A percentile compares a stretch with the other conserved stretches of the same genome.
phyloP scores from a whole-genome alignment of 2,329 filamentous ascomycete genomes.

The Botrytis medusae region DNA sequence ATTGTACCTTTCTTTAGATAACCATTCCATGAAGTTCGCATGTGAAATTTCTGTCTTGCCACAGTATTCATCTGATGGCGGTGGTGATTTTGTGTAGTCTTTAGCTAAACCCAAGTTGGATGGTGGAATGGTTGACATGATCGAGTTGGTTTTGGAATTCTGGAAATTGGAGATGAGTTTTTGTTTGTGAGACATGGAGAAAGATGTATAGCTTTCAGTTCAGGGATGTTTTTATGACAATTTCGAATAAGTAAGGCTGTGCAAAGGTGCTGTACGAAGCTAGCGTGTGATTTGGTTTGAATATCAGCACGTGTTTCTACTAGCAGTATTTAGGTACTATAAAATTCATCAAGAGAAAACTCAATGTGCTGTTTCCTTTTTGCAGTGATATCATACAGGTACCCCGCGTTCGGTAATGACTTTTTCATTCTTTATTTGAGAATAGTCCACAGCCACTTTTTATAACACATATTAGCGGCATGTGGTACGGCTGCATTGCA shows the following conservation, averaged over 20 bases:
- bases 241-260: neutral
- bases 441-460: neutral
- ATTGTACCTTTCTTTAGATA: neutral
- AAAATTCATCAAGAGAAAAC: neutral
- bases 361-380: neutral
- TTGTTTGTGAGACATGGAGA: neutral
- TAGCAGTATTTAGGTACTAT: neutral
- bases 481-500: neutral
- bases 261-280: neutral
- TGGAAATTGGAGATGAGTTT: neutral
- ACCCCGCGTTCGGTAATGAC: neutral
- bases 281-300: neutral
- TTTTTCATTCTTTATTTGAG: neutral
- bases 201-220: neutral
- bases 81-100: neutral
- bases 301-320: neutral
- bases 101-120: neutral
- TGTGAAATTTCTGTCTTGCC: neutral
- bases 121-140: neutral
- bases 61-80: neutral
- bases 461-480: neutral
- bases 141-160: neutral
- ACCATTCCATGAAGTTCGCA: neutral
- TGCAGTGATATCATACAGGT: fast-evolving
- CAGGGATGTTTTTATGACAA: neutral